Base-by-base conservation (phyloP, 2,329 filamentous ascomycete species). In the Ascochyta clinopodiicola region DNA sequence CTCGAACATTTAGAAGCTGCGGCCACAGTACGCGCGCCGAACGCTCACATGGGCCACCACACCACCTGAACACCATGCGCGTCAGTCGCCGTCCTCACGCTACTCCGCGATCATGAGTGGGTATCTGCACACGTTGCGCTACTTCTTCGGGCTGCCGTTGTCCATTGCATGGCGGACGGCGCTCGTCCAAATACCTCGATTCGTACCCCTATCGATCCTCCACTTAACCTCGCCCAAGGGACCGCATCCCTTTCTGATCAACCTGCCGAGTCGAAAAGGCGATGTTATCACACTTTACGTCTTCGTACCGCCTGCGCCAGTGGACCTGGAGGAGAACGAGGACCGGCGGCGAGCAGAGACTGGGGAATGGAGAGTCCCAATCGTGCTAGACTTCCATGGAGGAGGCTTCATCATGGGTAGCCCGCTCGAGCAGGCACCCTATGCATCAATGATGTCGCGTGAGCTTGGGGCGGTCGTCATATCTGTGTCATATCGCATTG, bases 401-500 rank as follows among this genome's bases (percentile, higher is more conserved):
- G 77, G 77, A 15, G 77, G 77, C 37, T 79, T 79, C 61, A 76
- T 77, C 43, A 74, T 78, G 65, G 77, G 77, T 7, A 73, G 68
- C 9, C 77, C 76, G 38, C 65, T 79, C 6, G 77, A 79, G 52
- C 77, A 82, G 56, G 77, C 78, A 13, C 78, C 79, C 0, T 81
- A 80, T 62, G 80, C 77, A 51, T 73, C 78, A 6, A 77, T 77
- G 72, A 76, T 81, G 68, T 75, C 75, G 27, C 70, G 76, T 10
- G 74, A 79, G 59, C 71, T 80, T 10, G 64, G 71, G 4, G 71
- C 75, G 10, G 71, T 81, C 6, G 78, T 79, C 38, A 75, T 81
- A 44, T 78, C 74, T 44, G 79, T 81, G 3, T 80, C 80, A 45
- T 82, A 82, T 56, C 75, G 80, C 38, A 77, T 81, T 25, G 79